phyloP scores from a whole-genome alignment of 164 flowering plant species.

The Saururus chinensis region DNA sequence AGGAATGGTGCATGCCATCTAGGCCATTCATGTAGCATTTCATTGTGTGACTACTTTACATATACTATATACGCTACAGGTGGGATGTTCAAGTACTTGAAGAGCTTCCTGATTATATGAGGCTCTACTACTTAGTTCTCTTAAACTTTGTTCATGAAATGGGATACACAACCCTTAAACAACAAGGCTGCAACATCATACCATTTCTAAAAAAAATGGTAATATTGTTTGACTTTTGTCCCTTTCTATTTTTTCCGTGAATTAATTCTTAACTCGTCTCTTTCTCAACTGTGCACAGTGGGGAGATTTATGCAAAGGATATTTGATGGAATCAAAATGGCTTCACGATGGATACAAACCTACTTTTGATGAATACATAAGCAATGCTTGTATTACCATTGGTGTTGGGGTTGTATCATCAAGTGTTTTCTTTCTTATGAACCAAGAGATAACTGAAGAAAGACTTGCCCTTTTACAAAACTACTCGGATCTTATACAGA shows the following conservation, averaged over 20 bases:
- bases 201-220: slow-evolving; percentile 5
- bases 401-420: neutral
- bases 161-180: neutral
- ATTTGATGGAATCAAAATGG: neutral
- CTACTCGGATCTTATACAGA: neutral
- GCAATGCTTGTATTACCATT: neutral
- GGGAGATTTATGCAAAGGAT: neutral
- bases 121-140: neutral
- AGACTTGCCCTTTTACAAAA: neutral
- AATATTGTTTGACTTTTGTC: neutral
- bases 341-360: neutral
- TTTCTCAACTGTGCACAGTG: neutral
- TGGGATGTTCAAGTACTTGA: neutral
- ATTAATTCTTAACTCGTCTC: neutral
- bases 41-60: neutral
- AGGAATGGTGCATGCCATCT: neutral
- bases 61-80: neutral
- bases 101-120: slow-evolving; percentile 1
- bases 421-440: neutral
- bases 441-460: neutral
- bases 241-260: neutral
- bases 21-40: neutral
- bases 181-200: neutral
- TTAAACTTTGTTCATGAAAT: slow-evolving; percentile 1
- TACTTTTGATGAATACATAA: neutral